phyloP scores from a whole-genome alignment of 2,329 filamentous ascomycete species.

The Trichothecium roseum region DNA sequence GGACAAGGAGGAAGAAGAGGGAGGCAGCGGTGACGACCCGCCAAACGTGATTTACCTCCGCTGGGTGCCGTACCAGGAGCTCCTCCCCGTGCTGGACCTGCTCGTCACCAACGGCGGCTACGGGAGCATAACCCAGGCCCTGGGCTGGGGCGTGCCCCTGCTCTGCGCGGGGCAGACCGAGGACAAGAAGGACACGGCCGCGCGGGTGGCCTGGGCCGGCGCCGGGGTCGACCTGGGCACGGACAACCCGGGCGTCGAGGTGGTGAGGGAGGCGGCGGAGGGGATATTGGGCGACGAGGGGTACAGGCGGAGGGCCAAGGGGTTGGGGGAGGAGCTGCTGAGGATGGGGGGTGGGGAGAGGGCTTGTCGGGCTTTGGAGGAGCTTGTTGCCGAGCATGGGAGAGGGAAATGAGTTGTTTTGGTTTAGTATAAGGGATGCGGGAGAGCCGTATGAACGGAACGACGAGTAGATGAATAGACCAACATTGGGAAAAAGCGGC shows the following conservation, averaged over 20 bases:
- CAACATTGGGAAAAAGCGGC: too few relatives aligned
- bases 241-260: constrained; percentile 16
- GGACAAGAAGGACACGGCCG: constrained; percentile 25
- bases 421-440: too few relatives aligned
- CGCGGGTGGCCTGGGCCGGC: constrained; percentile 18
- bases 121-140: constrained; percentile 23
- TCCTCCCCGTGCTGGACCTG: constrained; percentile 21
- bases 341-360: constrained; percentile 2
- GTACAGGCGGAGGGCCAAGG: neutral
- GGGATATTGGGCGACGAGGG: constrained; percentile 1
- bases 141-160: constrained; percentile 22
- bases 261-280: constrained; percentile 11
- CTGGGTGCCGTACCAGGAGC: constrained; percentile 24
- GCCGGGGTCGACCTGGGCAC: constrained; percentile 25
- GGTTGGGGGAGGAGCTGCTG: constrained; percentile 2
- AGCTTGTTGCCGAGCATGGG: constrained; percentile 5
- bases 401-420: too few relatives aligned
- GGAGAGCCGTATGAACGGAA: too few relatives aligned
- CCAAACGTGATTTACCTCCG: constrained; percentile 18
- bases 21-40: too few relatives aligned
- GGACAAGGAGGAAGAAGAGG: constrained; percentile 6
- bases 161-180: constrained; percentile 25
- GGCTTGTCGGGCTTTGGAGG: constrained; percentile 5
- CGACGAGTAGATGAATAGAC: too few relatives aligned
- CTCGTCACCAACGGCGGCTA: constrained; percentile 27